phyloP scores from a whole-genome alignment of 495 filamentous ascomycete species.

The Penicillium salamii region DNA sequence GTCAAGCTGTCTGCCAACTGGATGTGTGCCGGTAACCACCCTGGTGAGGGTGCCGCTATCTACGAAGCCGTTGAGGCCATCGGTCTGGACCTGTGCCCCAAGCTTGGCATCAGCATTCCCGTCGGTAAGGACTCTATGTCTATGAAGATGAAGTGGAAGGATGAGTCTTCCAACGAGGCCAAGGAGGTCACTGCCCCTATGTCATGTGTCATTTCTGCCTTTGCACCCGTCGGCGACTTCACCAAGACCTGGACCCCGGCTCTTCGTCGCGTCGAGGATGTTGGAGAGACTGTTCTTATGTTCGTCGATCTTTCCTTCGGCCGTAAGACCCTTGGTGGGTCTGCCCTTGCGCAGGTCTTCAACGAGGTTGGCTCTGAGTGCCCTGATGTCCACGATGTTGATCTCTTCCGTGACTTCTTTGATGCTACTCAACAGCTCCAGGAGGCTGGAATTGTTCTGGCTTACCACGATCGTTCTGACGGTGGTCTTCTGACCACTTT shows the following conservation, averaged over 20 bases:
- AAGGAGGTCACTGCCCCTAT: conserved; percentile 92
- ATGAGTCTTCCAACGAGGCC: conserved; percentile 58
- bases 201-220: conserved; percentile 86
- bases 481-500: conserved; percentile 91
- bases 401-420: conserved; percentile 85
- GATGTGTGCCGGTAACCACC: conserved; percentile 95
- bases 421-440: conserved; percentile 86
- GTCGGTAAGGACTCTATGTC: conserved; percentile 98
- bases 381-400: conserved; percentile 79
- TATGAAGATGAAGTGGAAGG: conserved; percentile 97
- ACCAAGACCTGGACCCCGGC: conserved; percentile 91
- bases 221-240: conserved; percentile 75
- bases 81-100: conserved; percentile 80
- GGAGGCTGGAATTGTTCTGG: conserved; percentile 81
- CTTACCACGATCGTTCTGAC: conserved; percentile 93
- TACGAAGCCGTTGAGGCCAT: conserved; percentile 95
- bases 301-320: conserved; percentile 85
- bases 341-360: conserved; percentile 89
- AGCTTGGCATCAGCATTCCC: conserved; percentile 85
- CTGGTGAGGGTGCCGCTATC: conserved; percentile 88
- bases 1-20: conserved; percentile 94
- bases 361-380: conserved; percentile 78
- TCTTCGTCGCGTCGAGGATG: conserved; percentile 76
- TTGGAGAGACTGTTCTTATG: conserved; percentile 85
- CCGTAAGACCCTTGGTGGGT: conserved; percentile 80